Conservation (phyloP, 768 basidiomycete genomes). For the Suillus sp. region DNA sequence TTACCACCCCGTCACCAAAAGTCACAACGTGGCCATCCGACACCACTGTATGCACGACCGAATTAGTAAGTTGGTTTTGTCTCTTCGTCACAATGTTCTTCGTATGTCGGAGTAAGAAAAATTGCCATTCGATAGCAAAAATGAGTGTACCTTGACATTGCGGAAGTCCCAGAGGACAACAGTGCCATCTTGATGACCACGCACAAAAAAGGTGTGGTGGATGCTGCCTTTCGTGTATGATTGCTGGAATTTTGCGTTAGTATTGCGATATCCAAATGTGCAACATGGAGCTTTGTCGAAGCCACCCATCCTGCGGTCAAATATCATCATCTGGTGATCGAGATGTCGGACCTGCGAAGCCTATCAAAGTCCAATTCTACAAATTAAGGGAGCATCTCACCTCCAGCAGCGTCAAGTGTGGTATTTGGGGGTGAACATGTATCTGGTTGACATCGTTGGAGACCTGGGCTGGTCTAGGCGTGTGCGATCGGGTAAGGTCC, state of each 20-base stretch:
- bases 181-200: conserved; percentile 46
- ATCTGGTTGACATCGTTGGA: conserved; percentile 46
- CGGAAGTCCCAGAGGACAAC: conserved; percentile 54
- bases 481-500: conserved; percentile 40
- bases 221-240: conserved; percentile 43
- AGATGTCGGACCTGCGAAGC: conserved; percentile 47
- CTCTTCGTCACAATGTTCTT: conserved; percentile 41
- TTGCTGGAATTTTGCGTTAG: conserved; percentile 24
- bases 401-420: conserved; percentile 49
- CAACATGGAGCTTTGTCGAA: conserved; percentile 44
- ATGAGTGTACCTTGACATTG: conserved; percentile 41
- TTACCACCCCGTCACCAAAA: conserved; percentile 42
- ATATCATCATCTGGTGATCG: conserved; percentile 51
- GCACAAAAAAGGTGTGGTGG: conserved; percentile 44
- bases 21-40: conserved; percentile 42
- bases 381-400: conserved; percentile 35
- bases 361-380: conserved; percentile 13
- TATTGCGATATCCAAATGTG: conserved; percentile 45
- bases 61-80: conserved; percentile 33
- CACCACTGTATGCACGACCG: conserved; percentile 44
- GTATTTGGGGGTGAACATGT: conserved; percentile 46
- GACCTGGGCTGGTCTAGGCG: conserved; percentile 33
- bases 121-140: conserved; percentile 16
- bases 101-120: conserved; percentile 24
- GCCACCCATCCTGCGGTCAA: conserved; percentile 43